These are phyloP conservation scores for Lyophyllum shimeji DNA, from an alignment of 768 basidiomycete genomes.

Conservation along the genomic window DNA sequence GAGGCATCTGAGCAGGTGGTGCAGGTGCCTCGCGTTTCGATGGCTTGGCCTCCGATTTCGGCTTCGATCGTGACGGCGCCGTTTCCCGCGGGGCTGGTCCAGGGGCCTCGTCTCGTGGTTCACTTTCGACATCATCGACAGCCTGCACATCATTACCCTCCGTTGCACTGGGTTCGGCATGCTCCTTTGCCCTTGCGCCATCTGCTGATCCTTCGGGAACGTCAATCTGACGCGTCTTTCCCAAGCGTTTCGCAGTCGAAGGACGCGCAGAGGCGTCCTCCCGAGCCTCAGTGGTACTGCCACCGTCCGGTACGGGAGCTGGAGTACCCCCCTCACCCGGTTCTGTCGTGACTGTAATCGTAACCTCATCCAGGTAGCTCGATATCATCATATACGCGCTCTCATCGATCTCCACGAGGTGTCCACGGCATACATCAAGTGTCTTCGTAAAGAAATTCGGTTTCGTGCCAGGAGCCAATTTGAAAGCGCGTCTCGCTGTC, in stretches of 20 bases:
- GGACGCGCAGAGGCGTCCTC: not conserved
- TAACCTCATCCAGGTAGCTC: conserved; percentile 27
- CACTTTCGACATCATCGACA: not conserved
- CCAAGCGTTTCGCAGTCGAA: not conserved
- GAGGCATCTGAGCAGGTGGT: not conserved
- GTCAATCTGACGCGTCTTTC: not conserved
- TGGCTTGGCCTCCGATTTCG: not conserved
- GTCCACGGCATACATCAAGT: conserved; percentile 28
- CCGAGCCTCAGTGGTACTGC: not conserved
- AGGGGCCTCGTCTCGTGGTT: not conserved
- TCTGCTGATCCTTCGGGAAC: not conserved
- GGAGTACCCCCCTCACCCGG: not conserved
- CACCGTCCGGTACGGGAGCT: not conserved
- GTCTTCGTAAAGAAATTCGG: conserved; percentile 24
- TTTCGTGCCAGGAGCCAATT: conserved; percentile 2
- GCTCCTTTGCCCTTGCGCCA: not conserved
- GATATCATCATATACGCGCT: conserved; percentile 28
- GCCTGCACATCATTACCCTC: not conserved
- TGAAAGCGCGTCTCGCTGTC: conserved; percentile 17
- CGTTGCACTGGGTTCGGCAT: not conserved
- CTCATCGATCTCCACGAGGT: conserved; percentile 28
- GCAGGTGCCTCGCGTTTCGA: not conserved
- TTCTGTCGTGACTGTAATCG: conserved; percentile 12
- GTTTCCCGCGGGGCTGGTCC: not conserved
- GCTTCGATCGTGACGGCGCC: not conserved